Base-by-base conservation (phyloP, 805 yeast genomes). In the Yueomyces sp. region DNA sequence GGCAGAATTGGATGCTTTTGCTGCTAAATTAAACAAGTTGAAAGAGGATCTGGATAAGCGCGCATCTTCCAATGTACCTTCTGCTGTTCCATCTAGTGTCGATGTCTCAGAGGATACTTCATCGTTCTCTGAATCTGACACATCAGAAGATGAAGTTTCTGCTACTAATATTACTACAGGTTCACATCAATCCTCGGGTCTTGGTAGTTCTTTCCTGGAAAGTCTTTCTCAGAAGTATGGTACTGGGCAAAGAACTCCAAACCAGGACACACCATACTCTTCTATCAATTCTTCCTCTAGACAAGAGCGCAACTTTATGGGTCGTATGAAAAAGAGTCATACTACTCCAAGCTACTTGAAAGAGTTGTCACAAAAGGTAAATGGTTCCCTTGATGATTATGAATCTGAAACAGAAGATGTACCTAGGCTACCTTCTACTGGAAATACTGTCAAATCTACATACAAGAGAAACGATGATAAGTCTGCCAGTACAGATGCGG, bases 161-260 rank as follows among this genome's bases (percentile, higher is more conserved):
- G 41, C 40, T 12, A 51, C 40, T 26, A 41, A 30, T 4, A 39
- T 39, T 12, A 46, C 45, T 41, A 42, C 43, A 30, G 26, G 34
- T 33, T 45, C 53, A 3, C 45, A 37, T n/a, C 30, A 33, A 37
- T 40, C 44, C 38, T 47, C 34, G n/a, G 45, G 36, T 38, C 46
- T 56, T 1, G 37, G 47, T 5, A 52, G 59, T 4, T 59, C 65
- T 11, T 61, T 62, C 40, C 50, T 62, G 11, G 63, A 54, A 37
- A 40, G 55, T 1, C 44, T 62, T 40, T 56, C 64, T 1, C 60
- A 61, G 36, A 62, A 60, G 44, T 62, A 59, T 47, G 62, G 60
- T 5, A 54, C 56, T 9, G 61, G 58, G 4, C 55, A 52, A 42
- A 49, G 48, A 19, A 37, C 44, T 31, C 11, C 34, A 8, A 2